These are phyloP conservation scores for Penicillium fimorum DNA, from an alignment of 495 filamentous ascomycete species.

Conservation along the genomic window DNA sequence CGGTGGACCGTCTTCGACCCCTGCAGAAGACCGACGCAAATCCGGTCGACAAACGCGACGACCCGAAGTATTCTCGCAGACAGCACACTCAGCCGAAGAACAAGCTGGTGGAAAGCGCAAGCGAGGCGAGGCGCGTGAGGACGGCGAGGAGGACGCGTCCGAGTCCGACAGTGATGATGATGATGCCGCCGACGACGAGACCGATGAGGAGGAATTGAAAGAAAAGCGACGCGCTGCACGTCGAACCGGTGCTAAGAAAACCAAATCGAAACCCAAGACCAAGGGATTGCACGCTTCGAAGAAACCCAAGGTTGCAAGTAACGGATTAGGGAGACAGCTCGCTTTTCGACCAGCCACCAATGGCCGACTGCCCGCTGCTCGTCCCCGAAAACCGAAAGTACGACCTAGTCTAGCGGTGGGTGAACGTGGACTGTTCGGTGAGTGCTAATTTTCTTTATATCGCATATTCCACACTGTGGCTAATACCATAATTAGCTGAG, in stretches of 20 bases:
- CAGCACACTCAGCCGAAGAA: conserved; percentile 30
- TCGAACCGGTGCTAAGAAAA: conserved; percentile 61
- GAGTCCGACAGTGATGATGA: conserved; percentile 52
- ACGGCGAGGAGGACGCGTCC: conserved; percentile 54
- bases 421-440: conserved; percentile 76
- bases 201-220: conserved; percentile 66
- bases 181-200: conserved; percentile 49
- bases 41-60: conserved; percentile 78
- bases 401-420: conserved; percentile 62
- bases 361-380: conserved; percentile 40
- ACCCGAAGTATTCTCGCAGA: conserved; percentile 63
- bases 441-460: conserved; percentile 21
- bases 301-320: conserved; percentile 57
- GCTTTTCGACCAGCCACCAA: conserved; percentile 50
- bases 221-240: conserved; percentile 51
- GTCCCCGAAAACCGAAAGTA: conserved; percentile 54
- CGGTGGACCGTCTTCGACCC: conserved; percentile 28
- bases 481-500: conserved; percentile 55
- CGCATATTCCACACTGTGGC: conserved; percentile 1
- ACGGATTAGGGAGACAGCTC: conserved; percentile 53
- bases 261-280: conserved; percentile 37
- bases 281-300: conserved; percentile 40
- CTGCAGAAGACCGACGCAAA: conserved; percentile 64
- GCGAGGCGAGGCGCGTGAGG: conserved; percentile 38
- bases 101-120: conserved; percentile 54